These are phyloP conservation scores for Boletus patriciae DNA, from an alignment of 768 basidiomycete species.

Conservation along the genomic window DNA sequence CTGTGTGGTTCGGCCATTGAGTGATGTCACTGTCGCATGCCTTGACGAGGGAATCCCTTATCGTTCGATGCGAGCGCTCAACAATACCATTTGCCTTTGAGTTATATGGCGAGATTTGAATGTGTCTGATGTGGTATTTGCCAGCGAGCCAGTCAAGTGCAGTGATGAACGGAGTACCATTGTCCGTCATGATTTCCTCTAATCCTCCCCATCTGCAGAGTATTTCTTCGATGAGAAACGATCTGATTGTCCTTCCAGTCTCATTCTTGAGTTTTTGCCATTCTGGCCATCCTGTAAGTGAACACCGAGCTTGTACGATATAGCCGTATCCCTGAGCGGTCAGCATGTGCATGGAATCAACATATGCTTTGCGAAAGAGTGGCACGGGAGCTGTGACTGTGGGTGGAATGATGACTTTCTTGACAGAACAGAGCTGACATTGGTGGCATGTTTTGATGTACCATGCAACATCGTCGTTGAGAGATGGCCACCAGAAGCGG, in stretches of 20 bases:
- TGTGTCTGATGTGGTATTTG: not conserved
- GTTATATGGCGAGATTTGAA: too few relatives aligned
- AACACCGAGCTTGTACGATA: too few relatives aligned
- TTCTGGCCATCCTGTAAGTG: too few relatives aligned
- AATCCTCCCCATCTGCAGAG: not conserved
- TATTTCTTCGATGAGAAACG: not conserved
- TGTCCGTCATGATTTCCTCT: not conserved
- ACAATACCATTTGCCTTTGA: too few relatives aligned
- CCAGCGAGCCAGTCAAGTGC: not conserved
- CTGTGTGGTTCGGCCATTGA: too few relatives aligned
- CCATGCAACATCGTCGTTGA: constrained; percentile 32
- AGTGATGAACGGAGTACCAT: not conserved
- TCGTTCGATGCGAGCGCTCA: not conserved
- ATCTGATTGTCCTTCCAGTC: too few relatives aligned
- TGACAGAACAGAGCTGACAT: constrained; percentile 34
- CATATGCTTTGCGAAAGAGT: too few relatives aligned
- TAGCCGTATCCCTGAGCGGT: too few relatives aligned
- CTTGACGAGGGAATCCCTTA: not conserved
- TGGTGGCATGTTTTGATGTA: constrained; percentile 38
- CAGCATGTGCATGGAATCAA: too few relatives aligned
- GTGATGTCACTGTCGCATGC: too few relatives aligned
- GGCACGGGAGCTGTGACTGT: not conserved
- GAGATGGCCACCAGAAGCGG: constrained; percentile 33
- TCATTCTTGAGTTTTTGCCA: too few relatives aligned
- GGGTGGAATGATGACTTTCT: constrained; percentile 27